Evolutionary conservation across 2,329 filamentous ascomycete genomes (phyloP).

Genomic region (Botryotinia convoluta): DNA sequence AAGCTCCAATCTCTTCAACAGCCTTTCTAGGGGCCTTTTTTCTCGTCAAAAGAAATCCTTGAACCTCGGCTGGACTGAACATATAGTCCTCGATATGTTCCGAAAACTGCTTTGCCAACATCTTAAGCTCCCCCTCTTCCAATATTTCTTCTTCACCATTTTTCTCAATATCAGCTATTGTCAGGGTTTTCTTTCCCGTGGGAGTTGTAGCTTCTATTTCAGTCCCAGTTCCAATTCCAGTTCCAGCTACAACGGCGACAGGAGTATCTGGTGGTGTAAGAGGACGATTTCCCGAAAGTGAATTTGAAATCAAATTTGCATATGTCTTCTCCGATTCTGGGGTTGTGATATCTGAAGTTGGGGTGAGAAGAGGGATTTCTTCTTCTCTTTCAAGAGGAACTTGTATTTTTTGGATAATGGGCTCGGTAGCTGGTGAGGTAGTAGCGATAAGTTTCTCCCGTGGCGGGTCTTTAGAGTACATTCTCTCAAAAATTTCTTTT

Average conservation of each 20-base stretch:
- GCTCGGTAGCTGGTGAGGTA: slow-evolving; percentile 28
- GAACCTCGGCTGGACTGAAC: slow-evolving; percentile 61
- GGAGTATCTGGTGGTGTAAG: slow-evolving; percentile 29
- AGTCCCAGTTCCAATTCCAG: neutral
- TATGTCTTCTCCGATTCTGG: neutral
- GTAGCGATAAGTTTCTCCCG: slow-evolving; percentile 24
- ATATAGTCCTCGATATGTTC: slow-evolving; percentile 50
- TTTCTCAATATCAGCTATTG: slow-evolving; percentile 2
- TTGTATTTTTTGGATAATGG: neutral
- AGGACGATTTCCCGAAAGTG: neutral
- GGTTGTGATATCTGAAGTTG: neutral
- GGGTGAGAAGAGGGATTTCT: neutral
- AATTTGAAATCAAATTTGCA: neutral
- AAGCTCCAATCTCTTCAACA: slow-evolving; percentile 50
- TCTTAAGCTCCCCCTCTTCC: slow-evolving; percentile 39
- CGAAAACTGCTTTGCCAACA: slow-evolving; percentile 45
- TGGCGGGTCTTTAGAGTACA: slow-evolving; percentile 49
- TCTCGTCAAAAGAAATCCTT: slow-evolving; percentile 61
- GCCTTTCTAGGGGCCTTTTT: slow-evolving; percentile 58
- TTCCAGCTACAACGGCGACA: neutral
- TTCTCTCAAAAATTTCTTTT: slow-evolving; percentile 57
- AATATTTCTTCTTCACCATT: slow-evolving; percentile 4
- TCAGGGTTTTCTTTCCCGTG: neutral
- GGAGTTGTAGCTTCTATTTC: neutral
- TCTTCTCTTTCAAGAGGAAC: slow-evolving; percentile 8